These are phyloP conservation scores for Fusarium irregulare DNA, from an alignment of 2,329 filamentous ascomycete genomes.

Conservation along the genomic window DNA sequence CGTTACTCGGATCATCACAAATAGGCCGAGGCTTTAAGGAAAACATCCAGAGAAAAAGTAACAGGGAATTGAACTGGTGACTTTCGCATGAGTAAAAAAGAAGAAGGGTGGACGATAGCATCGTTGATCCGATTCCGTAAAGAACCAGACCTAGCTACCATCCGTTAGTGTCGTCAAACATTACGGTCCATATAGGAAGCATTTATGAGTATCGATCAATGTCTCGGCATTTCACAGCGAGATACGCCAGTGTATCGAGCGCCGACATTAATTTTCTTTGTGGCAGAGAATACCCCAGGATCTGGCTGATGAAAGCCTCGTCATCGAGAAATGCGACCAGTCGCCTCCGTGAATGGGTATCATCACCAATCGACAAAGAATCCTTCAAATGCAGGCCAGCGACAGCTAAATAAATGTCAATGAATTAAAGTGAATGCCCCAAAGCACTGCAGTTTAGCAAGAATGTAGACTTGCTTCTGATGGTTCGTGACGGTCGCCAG, in stretches of 20 bases:
- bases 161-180: neutral
- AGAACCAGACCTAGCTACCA: constrained; percentile 24
- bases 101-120: constrained; percentile 19
- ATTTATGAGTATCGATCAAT: neutral
- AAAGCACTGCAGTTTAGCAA: neutral
- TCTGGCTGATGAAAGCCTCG: neutral
- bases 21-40: neutral
- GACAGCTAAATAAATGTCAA: neutral
- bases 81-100: neutral
- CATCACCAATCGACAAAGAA: neutral
- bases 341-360: neutral
- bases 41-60: neutral
- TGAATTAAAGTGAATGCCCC: neutral
- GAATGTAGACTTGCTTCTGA: neutral
- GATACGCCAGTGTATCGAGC: neutral
- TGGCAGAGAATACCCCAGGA: neutral
- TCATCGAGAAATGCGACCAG: neutral
- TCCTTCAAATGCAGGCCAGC: neutral
- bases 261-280: neutral
- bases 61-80: constrained; percentile 4
- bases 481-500: neutral
- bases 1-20: neutral
- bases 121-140: constrained; percentile 24
- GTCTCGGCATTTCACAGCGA: no score
- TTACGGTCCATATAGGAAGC: neutral